Evolutionary conservation across 164 flowering plant genomes (phyloP), one percentile per base, ranked within the genome.

Genomic region (Kingdonia uniflora): DNA sequence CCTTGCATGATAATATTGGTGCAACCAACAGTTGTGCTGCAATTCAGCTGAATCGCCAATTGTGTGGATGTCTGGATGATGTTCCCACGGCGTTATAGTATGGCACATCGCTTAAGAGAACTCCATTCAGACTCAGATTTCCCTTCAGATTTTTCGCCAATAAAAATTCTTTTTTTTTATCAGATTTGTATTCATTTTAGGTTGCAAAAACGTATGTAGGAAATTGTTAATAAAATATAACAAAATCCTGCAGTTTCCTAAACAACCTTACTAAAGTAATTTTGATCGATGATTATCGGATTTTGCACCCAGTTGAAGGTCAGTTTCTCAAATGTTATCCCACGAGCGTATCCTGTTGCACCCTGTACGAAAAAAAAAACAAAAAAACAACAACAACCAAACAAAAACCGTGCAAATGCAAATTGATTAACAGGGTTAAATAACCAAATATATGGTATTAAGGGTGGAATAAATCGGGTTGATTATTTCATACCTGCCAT

Each of bases 211-310:
- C n/a, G n/a, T n/a, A 29, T 3, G 35, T 29, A 29, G 35, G 6
- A 29, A 29, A 29, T 29, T 29, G 35, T 29, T 8, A 29, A 29
- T 4, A 29, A 29, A 29, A 29, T 12, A 64, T 67, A 68, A 72
- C 71, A 1, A 2, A 47, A 65, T 61, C 48, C 59, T 21, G 66
- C 74, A 69, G 1, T 62, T 40, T 37, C 59, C 61, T 3, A 53
- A 17, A 13, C 16, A 25, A 14, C 38, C 1, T 42, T 24, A 15
- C 57, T 38, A 46, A 77, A 72, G 56, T 82, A 82, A 48, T 74
- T 63, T 54, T 82, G 88, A 33, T 82, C 88, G 42, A 80, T 82
- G 46, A 80, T 70, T 17, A 78, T 65, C 2, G 89, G 85, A 52
- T 76, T 71, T 25, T 63, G 8, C 14, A 69, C 82, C 1, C 38